Evolutionary conservation across 441 rosid species (phyloP), one percentile per base, ranked within the genome.

Genomic region (Bocquillonia castaneifolia): DNA sequence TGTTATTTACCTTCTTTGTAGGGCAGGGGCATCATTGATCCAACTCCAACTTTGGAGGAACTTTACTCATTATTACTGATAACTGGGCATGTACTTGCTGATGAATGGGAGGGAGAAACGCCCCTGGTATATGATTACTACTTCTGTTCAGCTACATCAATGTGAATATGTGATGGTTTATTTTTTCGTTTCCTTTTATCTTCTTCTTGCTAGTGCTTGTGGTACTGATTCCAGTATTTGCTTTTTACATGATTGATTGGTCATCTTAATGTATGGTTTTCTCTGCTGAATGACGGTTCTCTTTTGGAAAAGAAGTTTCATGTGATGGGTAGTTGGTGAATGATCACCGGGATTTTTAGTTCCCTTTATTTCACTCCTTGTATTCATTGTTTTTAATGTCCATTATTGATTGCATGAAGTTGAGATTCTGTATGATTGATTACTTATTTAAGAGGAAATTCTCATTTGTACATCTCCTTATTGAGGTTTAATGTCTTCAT

Each of bases 91-190:
- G 88, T 94, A 64, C 90, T 94, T 81, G 98, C 96, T 55, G 99
- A 94, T 82, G 99, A 94, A 84, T 94, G 98, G 70, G 97, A 94
- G 69, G 98, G 99, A 69, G 99, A 94, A 83, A 94, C 98, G 13
- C 98, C 99, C 66, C 67, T 94, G 98, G 99, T 94, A 74, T 48
- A 40, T 73, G 22, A 48, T 63, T 70, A 29, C 52, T 63, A 70
- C 67, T 60, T 55, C 40, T 61, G 61, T 64, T 28, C 52, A 64
- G 60, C 45, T 26, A 45, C 52, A 37, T 29, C 45, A 26, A 39
- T 60, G 17, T 71, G 17, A 22, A n/a, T n/a, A n/a, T n/a, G n/a
- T 57, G 39, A 17, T 42, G 54, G 14, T 37, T 53, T 13, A 22
- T 9, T 39, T 32, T 44, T 36, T 20, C 15, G 25, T 1, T 34